phyloP scores from a whole-genome alignment of 2,329 filamentous ascomycete genomes.

The Colletotrichum sp. region DNA sequence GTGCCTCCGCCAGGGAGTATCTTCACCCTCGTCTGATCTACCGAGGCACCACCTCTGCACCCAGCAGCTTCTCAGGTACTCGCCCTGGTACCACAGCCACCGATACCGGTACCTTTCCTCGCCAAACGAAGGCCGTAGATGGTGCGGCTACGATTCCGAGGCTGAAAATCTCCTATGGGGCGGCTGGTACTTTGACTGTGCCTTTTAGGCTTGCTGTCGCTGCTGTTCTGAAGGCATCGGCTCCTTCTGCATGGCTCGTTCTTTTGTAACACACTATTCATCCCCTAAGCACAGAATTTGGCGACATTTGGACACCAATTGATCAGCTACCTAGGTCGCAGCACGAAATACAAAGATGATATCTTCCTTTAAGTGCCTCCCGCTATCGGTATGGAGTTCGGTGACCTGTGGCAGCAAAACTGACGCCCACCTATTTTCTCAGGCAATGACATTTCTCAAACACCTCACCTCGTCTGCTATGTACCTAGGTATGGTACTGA shows the following conservation, averaged over 20 bases:
- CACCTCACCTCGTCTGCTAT: background rate
- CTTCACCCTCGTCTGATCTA: background rate
- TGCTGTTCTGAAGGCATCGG: background rate
- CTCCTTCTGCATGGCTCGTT: background rate
- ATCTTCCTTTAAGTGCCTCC: background rate
- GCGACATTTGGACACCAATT: background rate
- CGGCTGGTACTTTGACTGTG: background rate
- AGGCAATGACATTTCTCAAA: background rate
- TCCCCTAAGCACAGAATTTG: background rate
- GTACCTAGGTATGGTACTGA: background rate
- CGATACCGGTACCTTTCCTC: background rate
- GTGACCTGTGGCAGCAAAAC: background rate
- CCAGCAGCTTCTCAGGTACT: background rate
- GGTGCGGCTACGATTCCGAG: background rate
- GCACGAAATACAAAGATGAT: background rate
- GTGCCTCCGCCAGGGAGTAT: background rate
- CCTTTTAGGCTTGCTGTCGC: background rate
- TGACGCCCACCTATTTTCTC: background rate
- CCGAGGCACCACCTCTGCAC: background rate
- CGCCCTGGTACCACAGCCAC: background rate
- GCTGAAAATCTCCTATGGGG: accelerated
- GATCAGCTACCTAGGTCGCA: background rate
- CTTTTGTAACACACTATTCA: background rate
- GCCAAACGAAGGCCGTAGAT: background rate
- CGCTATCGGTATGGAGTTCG: background rate